Evolutionary conservation across 768 basidiomycete species (phyloP).

Genomic region (Boletus eberwhitei): DNA sequence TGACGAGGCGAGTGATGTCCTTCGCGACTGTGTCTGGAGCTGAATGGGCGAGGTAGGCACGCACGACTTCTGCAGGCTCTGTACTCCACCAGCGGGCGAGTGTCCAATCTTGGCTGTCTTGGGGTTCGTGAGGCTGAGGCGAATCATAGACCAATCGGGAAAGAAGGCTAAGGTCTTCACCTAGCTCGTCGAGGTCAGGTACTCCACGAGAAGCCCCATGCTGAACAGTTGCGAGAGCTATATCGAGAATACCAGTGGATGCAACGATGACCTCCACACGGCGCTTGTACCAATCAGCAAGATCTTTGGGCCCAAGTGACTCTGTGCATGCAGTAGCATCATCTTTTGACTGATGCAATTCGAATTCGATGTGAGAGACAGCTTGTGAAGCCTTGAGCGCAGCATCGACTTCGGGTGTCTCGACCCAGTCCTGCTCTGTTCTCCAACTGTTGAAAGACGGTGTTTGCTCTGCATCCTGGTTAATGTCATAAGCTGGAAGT

Average conservation of each 20-base stretch:
- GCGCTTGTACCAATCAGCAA: slow-evolving; percentile 72
- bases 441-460: slow-evolving; percentile 44
- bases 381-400: slow-evolving; percentile 36
- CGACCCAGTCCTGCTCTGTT: slow-evolving; percentile 55
- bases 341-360: slow-evolving; percentile 8
- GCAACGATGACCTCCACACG: slow-evolving; percentile 62
- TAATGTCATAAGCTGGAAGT: slow-evolving; percentile 58
- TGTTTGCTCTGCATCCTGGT: slow-evolving; percentile 42
- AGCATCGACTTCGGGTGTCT: slow-evolving; percentile 41
- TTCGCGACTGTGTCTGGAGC: slow-evolving; percentile 58
- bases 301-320: slow-evolving; percentile 27
- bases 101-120: slow-evolving; percentile 64
- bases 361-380: slow-evolving; percentile 7
- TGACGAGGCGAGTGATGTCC: slow-evolving; percentile 73
- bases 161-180: slow-evolving; percentile 88
- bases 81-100: slow-evolving; percentile 70
- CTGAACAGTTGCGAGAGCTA: slow-evolving; percentile 77
- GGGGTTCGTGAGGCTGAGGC: slow-evolving; percentile 41
- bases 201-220: slow-evolving; percentile 82
- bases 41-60: slow-evolving; percentile 74
- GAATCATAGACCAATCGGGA: slow-evolving; percentile 85
- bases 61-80: slow-evolving; percentile 60
- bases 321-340: slow-evolving; percentile 7
- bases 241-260: slow-evolving; percentile 71
- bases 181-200: slow-evolving; percentile 74